These are phyloP conservation scores for Vitellaria paradoxa DNA, from an alignment of 179 eudicot genomes.

Conservation along the genomic window DNA sequence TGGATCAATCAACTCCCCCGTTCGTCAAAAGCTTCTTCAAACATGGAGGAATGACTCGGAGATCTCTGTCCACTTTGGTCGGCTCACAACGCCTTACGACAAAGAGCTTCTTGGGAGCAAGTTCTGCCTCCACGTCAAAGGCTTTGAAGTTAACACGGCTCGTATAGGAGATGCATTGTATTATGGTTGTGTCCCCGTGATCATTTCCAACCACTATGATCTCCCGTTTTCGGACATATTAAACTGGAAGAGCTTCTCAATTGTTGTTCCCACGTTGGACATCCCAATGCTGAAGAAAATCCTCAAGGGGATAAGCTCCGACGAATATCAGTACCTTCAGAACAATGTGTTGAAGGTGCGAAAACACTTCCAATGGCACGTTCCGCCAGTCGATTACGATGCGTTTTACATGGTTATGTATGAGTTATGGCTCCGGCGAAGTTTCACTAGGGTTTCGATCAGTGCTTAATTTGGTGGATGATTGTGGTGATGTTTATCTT, in stretches of 20 bases:
- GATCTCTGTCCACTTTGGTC: constrained; percentile 48
- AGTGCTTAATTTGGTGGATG: not conserved
- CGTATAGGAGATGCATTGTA: constrained; percentile 74
- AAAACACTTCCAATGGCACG: constrained; percentile 78
- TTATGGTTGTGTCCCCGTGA: constrained; percentile 88
- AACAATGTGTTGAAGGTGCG: constrained; percentile 62
- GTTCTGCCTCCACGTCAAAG: constrained; percentile 81
- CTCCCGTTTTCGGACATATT: constrained; percentile 78
- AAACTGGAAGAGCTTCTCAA: constrained; percentile 68
- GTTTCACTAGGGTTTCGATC: constrained; percentile 32
- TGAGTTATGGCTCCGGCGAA: constrained; percentile 80
- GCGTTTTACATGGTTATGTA: constrained; percentile 84
- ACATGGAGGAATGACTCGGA: constrained; percentile 64
- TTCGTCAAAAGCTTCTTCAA: constrained; percentile 56
- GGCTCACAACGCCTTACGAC: constrained; percentile 61
- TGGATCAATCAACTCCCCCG: constrained; percentile 72
- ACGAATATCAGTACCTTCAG: constrained; percentile 48
- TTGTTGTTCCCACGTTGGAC: constrained; percentile 50
- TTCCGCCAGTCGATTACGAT: constrained; percentile 52
- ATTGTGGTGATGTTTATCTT: not conserved
- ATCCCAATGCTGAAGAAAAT: constrained; percentile 70
- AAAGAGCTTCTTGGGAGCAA: constrained; percentile 62
- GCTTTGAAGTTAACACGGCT: constrained; percentile 91
- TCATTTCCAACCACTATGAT: constrained; percentile 81
- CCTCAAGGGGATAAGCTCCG: constrained; percentile 30